Base-by-base conservation (phyloP, 139 green algal species). In the Micromonas pusilla region DNA sequence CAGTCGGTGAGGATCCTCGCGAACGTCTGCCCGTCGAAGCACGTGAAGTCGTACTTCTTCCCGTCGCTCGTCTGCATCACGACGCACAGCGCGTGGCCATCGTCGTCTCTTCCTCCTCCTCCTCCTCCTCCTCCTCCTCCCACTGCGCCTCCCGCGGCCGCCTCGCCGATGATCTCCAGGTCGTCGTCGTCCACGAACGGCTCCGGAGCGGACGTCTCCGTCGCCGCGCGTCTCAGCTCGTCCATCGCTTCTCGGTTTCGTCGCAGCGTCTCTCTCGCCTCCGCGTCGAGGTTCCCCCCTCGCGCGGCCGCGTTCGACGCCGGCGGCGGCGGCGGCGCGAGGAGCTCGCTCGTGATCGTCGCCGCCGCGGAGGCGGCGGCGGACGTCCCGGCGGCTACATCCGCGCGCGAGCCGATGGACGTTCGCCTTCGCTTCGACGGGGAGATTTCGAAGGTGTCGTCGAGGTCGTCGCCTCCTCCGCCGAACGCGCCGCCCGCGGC, bases 71-170 rank as follows among this genome's bases (percentile, higher is more conserved):
- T 21, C 68, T 60, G 20, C 32, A 75, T 62, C 37, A 38, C 23
- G 19, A 75, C 5, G n/a, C 19, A 31, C 0, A 75, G 60, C 28
- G 23, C 26, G 65, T 5, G 13, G 65, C 23, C 32, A 72, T 72
- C 65, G 65, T 72, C 65, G n/a, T 20, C 62, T 5, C 25, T 30
- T 20, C 62, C 2, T 62, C 65, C 26, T 74, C 67, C 19, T 74
- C 36, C 2, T 74, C 67, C 34, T 63, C 67, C 16, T 5, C 34
- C 34, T 33, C 36, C 2, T 32, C 36, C 33, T 16, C 67, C 45
- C 9, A 23, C 45, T 57, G n/a, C n/a, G n/a, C n/a, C n/a, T n/a
- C n/a, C n/a, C n/a, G n/a, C n/a, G n/a, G n/a, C n/a, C n/a, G n/a
- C n/a, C n/a, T n/a, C n/a, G n/a, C n/a, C n/a, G n/a, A n/a, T n/a